Evolutionary conservation across 1,284 basidiomycete species (phyloP), one percentile per base, ranked within the genome.

Genomic region (Somion occarium): DNA sequence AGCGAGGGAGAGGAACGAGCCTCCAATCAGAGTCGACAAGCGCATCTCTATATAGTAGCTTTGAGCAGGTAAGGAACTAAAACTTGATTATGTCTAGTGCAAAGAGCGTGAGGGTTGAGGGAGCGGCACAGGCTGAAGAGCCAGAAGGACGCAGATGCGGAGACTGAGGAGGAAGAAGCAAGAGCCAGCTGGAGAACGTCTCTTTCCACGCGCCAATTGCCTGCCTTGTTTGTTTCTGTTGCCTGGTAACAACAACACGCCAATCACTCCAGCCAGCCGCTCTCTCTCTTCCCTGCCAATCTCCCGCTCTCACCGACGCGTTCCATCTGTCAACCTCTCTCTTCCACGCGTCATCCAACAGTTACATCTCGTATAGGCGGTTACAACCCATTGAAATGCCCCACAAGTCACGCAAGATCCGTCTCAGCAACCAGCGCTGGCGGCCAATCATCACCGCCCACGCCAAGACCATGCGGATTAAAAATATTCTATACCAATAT

Each of bases 1-100:
- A 3, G 61, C 57, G 26, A 69, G 54, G 37, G 66, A 56, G 48
- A 68, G 56, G 34, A 69, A 52, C 27, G 64, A 49, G 41, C 62
- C 42, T 22, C 54, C 50, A 51, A 68, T 52, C 50, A 67, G 49
- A 37, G 64, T 57, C 20, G 62, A 60, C 48, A 64, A 59, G 54
- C 62, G 67, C 67, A 69, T 68, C 27, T 34, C 24, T 47, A 15
- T 34, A 7, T 7, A 34, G 30, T 34, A 15, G 30, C 7, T 34
- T 34, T 34, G 7, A 34, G 15, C 7, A 34, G 15, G 15, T 34
- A 34, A 34, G 30, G 30, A 34, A 7, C 15, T 7, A 34, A 34
- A 34, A 34, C 7, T 15, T 34, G 30, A 34, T 7, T 34, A 34
- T 34, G 7, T 34, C 7, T 34, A 24, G 12, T 38, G 43, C 13